A percentile compares a stretch with the other conserved stretches of the same genome.
Conservation (phyloP, 140 eudicot species). For the Senecio squalidus region DNA sequence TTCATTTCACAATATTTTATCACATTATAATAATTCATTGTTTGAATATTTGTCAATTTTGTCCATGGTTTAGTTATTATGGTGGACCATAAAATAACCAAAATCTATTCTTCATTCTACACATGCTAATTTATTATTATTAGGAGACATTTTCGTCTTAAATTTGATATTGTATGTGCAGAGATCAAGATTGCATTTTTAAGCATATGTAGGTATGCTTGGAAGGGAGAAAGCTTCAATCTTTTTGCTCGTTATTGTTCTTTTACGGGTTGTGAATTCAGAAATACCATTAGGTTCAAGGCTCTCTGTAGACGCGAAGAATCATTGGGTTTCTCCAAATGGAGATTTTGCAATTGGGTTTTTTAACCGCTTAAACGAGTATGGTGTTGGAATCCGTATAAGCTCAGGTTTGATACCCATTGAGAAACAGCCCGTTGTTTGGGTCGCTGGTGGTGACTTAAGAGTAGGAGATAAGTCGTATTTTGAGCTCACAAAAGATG, state of each 20-base stretch:
- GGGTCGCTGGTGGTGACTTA: conserved; percentile 70
- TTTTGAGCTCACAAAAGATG: conserved; percentile 44
- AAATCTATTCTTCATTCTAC: conserved; percentile 29
- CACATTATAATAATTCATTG: background rate
- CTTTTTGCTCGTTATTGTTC: conserved; percentile 17
- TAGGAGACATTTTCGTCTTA: background rate
- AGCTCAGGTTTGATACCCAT: conserved; percentile 40
- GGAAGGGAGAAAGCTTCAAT: conserved; percentile 13
- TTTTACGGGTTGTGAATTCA: conserved; percentile 26
- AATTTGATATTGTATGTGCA: conserved; percentile 27
- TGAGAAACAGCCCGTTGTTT: conserved; percentile 43
- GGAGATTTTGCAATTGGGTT: conserved; percentile 60
- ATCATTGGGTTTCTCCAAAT: conserved; percentile 58
- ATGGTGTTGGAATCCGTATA: conserved; percentile 52
- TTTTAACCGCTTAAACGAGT: conserved; percentile 32
- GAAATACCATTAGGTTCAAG: conserved; percentile 58
- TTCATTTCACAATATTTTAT: conserved; percentile 11
- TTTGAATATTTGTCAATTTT: conserved; percentile 13
- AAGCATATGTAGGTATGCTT: conserved; percentile 43
- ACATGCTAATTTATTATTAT: conserved; percentile 28
- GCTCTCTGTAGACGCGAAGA: conserved; percentile 40
- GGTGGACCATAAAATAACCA: conserved; percentile 35
- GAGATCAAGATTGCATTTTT: conserved; percentile 24
- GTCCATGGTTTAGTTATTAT: conserved; percentile 26
- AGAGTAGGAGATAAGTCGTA: conserved; percentile 51